Base-by-base conservation (phyloP, 192 early-diverging fungal species). In the Chytriomyces sp. region DNA sequence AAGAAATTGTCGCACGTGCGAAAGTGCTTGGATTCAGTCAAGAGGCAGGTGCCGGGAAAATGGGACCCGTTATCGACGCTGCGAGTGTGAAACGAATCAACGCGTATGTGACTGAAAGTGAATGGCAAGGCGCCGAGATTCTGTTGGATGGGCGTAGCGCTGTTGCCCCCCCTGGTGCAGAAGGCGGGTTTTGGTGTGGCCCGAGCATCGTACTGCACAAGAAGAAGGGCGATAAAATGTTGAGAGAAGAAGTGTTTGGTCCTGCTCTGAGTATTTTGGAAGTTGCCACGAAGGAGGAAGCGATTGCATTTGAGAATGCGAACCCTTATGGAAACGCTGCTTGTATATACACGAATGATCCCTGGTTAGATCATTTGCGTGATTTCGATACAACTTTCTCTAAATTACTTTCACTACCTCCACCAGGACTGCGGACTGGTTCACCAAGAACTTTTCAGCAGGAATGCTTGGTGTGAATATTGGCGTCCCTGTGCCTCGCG, bases 401-500 rank as follows among this genome's bases (percentile, higher is more conserved):
- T 57, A 53, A 86, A 85, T 11, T 57, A 20, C 1, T 91, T 91
- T 10, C 10, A 35, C 28, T 35, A 35, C 28, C 2, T 2, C 28
- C 28, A 35, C 28, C 28, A 91, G 85, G 0, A 84, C 83, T 6
- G 92, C 93, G 1, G 91, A 94, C 60, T 86, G 86, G 80, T 93
- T 91, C 67, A 81, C 86, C 20, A 84, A 84, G 76, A 79, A 89
- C n/a, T 91, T 94, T 78, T 69, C 76, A 45, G 93, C 93, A 3
- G 92, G 88, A 8, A 94, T 94, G 93, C 81, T 92, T 11, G 93
- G 93, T 23, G 92, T 93, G 69, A 94, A 94, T 71, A 84, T 91
- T 65, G 89, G 89, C 8, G 89, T 92, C 57, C 91, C 91, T 8
- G 89, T 92, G 64, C 89, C 83, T 11, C 16, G 81, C 35, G 93